These are phyloP conservation scores for Syncephalastrum racemosum DNA, from an alignment of 371 early-diverging fungal genomes.

Conservation along the genomic window DNA sequence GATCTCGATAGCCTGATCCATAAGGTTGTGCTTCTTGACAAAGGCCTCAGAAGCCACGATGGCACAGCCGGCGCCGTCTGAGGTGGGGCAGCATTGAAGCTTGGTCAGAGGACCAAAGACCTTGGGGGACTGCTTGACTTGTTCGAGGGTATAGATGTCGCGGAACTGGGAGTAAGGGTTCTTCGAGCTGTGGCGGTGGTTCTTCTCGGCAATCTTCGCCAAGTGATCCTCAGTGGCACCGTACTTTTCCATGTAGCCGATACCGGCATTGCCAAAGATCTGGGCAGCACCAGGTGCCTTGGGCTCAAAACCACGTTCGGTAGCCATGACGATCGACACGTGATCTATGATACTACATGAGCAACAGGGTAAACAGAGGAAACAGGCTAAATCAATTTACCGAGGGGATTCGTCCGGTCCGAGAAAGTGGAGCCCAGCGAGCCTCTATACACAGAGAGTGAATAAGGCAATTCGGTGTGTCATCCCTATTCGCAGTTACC, in stretches of 20 bases:
- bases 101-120: constrained; percentile 77
- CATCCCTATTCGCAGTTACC: not conserved
- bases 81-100: constrained; percentile 81
- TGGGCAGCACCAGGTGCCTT: constrained; percentile 72
- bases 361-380: not conserved
- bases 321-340: constrained; percentile 53
- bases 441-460: constrained; percentile 25
- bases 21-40: constrained; percentile 61
- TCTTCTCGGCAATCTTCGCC: constrained; percentile 79
- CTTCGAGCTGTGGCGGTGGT: constrained; percentile 71
- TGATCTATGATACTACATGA: constrained; percentile 40
- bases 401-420: constrained; percentile 72
- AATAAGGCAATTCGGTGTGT: too few relatives aligned
- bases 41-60: constrained; percentile 75
- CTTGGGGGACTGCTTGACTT: constrained; percentile 63
- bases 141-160: constrained; percentile 67
- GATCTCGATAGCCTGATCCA: constrained; percentile 73
- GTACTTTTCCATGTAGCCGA: constrained; percentile 70
- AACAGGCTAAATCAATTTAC: constrained; percentile 19
- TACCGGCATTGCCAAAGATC: constrained; percentile 79
- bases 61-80: constrained; percentile 74
- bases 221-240: constrained; percentile 62
- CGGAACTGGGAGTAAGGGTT: constrained; percentile 85
- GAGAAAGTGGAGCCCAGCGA: constrained; percentile 57
- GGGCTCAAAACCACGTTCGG: constrained; percentile 57